phyloP scores from a whole-genome alignment of 2,329 filamentous ascomycete species.

The Paecilomyces fulvus region DNA sequence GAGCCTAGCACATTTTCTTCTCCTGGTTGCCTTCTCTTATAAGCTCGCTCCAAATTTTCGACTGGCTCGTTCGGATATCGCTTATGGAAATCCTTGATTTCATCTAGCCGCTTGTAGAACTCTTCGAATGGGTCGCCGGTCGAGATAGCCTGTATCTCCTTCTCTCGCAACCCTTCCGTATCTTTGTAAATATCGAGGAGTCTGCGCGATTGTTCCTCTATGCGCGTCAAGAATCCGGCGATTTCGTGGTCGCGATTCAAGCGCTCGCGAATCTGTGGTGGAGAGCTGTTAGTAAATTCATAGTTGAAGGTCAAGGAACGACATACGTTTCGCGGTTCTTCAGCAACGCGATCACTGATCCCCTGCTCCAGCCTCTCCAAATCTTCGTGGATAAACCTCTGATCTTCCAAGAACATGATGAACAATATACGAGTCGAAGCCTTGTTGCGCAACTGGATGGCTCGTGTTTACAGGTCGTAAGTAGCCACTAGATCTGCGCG shows the following conservation, averaged over 20 bases:
- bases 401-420: conserved; percentile 78
- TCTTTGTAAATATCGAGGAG: conserved; percentile 80
- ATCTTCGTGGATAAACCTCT: conserved; percentile 91
- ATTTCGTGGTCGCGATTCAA: conserved; percentile 90
- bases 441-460: background rate
- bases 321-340: conserved; percentile 80
- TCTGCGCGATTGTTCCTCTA: conserved; percentile 74
- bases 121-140: conserved; percentile 80
- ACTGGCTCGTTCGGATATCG: conserved; percentile 90
- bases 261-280: conserved; percentile 70
- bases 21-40: conserved; percentile 61
- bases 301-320: conserved; percentile 1
- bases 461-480: background rate
- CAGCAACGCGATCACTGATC: conserved; percentile 76
- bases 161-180: conserved; percentile 58
- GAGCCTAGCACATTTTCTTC: conserved; percentile 56
- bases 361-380: conserved; percentile 92
- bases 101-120: conserved; percentile 77
- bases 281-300: conserved; percentile 11
- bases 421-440: background rate
- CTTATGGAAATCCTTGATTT: conserved; percentile 79
- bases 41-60: conserved; percentile 88
- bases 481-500: conserved; percentile 5
- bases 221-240: conserved; percentile 73
- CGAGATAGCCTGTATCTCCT: conserved; percentile 76